Conservation (phyloP, 1,284 basidiomycete species). For the Austropuccinia psidii region DNA sequence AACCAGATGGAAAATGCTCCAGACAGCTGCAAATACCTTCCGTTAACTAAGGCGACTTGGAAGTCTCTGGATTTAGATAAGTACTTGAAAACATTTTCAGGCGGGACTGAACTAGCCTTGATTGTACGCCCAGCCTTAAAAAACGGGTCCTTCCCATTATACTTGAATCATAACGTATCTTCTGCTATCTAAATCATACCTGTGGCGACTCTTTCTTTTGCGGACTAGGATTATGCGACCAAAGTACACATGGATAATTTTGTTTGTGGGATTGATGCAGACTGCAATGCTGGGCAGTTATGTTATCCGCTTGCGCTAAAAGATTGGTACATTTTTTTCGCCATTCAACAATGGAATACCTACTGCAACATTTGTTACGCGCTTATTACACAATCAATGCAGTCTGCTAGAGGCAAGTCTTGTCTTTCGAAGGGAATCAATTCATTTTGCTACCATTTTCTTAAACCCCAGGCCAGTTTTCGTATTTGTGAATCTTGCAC, state of each 20-base stretch:
- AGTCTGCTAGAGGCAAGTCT: neutral
- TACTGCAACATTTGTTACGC: neutral
- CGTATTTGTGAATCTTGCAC: no score
- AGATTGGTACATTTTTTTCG: constrained; percentile 22
- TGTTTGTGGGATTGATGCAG: constrained; percentile 8
- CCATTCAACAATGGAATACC: constrained; percentile 19
- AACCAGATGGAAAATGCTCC: no score
- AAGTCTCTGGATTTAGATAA: constrained; percentile 2
- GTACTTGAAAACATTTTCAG: neutral
- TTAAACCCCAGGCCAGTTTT: no score
- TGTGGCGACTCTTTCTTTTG: neutral
- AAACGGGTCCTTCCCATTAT: neutral
- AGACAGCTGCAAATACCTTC: neutral
- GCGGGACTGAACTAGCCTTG: neutral
- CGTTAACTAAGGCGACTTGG: neutral
- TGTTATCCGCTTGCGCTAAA: constrained; percentile 1
- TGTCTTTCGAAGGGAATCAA: neutral
- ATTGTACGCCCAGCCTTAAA: neutral
- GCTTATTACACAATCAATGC: neutral
- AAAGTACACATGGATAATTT: neutral
- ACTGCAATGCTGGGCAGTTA: constrained; percentile 7
- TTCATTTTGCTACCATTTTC: no score
- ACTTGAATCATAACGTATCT: neutral
- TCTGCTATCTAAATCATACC: no score
- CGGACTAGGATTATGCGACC: neutral